Percentiles rank a stretch among this genome's conserved stretches.
These are phyloP conservation scores for Uromyces viciae-fabae DNA, from an alignment of 1,284 basidiomycete genomes.

Conservation along the genomic window DNA sequence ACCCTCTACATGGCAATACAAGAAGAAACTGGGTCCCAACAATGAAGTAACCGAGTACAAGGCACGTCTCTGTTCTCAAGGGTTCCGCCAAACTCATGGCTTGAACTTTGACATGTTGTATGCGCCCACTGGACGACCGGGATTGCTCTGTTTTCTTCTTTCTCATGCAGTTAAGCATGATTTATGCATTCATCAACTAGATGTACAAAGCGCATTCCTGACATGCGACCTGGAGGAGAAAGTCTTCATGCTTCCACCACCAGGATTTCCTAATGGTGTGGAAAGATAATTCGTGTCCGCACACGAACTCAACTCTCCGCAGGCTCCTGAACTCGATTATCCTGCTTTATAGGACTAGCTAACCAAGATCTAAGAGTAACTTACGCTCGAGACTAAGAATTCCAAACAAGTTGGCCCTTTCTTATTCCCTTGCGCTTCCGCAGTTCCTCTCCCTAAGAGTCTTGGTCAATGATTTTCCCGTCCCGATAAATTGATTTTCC, in stretches of 20 bases:
- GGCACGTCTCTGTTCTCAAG: background rate
- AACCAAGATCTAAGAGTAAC: too few relatives aligned
- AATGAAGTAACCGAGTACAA: background rate
- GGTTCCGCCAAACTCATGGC: background rate
- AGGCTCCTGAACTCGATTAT: too few relatives aligned
- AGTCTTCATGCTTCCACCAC: background rate
- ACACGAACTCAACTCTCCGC: too few relatives aligned
- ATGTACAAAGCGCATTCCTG: background rate
- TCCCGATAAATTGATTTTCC: too few relatives aligned
- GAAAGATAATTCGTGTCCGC: too few relatives aligned
- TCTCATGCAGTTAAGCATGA: background rate
- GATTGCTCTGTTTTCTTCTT: background rate
- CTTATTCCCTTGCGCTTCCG: too few relatives aligned
- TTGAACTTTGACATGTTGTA: background rate
- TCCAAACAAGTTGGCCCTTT: too few relatives aligned
- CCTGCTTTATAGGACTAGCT: too few relatives aligned
- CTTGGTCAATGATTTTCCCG: too few relatives aligned
- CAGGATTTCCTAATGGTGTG: background rate
- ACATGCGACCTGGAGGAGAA: background rate
- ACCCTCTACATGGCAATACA: background rate
- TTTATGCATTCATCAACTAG: background rate
- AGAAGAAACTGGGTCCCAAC: background rate
- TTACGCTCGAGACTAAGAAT: too few relatives aligned
- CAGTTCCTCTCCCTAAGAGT: too few relatives aligned
- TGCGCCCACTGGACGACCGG: background rate